Evolutionary conservation across 805 yeast genomes (phyloP), one percentile per base, ranked within the genome.

Genomic region (Peterozyma toletana): DNA sequence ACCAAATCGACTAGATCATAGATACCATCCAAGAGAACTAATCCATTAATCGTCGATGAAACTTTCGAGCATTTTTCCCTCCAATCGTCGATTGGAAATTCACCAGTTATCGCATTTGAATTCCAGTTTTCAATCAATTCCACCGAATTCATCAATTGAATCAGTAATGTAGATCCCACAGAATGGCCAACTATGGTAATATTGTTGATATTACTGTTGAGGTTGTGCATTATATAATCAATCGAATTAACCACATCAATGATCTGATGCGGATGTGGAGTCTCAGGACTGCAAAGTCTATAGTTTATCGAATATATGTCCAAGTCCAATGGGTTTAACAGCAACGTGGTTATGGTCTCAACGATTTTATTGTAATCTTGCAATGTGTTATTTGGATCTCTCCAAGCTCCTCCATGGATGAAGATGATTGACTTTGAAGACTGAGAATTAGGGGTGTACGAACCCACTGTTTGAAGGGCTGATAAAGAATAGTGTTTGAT

Each of bases 331-430:
- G 13, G 11, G 30, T 2, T 4, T 15, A n/a, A 21, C 43, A n/a
- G 51, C 41, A 15, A 39, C 35, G 9, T 53, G 39, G 55, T 37
- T 2, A 53, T 48, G 17, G 50, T 43, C 9, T 42, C 33, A 17
- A 60, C 49, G 37, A 79, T 46, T 11, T 49, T 51, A 9, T 63
- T 64, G 43, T 76, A 78, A 52, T 83, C 91, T 35, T 70, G 60
- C 27, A 63, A 71, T 0, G 89, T 81, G 55, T 83, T 81, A 2
- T 49, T 56, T 1, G 79, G 76, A 54, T 84, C 95, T 48, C 86
- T 68, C 96, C 96, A 87, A 0, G 89, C 95, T 0, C 96, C 96
- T 1, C 96, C 96, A 60, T 87, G 96, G 35, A 87, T 71, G 51
- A 78, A 80, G 1, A 86, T 70, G 5, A 77, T 43, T 15, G 74